Base-by-base conservation (phyloP, 2,329 filamentous ascomycete genomes). In the Colletotrichum liaoningense region DNA sequence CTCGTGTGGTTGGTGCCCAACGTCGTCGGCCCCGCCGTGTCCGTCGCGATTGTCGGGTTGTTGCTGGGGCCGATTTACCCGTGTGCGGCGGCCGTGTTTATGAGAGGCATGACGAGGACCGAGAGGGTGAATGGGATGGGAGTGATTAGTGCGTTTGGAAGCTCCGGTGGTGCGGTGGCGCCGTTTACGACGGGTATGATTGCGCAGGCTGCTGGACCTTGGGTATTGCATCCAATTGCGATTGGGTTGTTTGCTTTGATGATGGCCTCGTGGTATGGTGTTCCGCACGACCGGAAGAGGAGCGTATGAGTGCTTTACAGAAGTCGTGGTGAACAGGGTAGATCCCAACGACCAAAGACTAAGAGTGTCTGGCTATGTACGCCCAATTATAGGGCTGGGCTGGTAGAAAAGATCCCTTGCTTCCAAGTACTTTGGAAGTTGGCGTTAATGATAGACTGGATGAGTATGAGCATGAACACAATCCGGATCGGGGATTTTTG, bases 11-110 rank as follows among this genome's bases (percentile, higher is more conserved):
- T 91, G 38, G 88, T 95, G 30, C 94, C 93, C 1, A 94, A 94
- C 79, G 84, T 95, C n/a, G 84, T 94, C 38, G 91, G 91, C 16
- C 88, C 93, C 76, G 90, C 92, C 22, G 91, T 93, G 1, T 88
- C 91, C 3, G 88, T 94, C 4, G 85, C 90, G 81, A 83, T 97
- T 28, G 87, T 97, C 22, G 95, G 95, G 14, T 82, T 97, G 8
- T 82, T 97, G 35, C 85, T 97, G 0, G 94, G 95, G 0, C 94
- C 94, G 0, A 88, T 97, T 5, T 97, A 95, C 78, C 94, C 94
- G 0, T 95, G 93, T 79, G 90, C 92, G 0, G 88, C 89, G 4
- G 88, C 89, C 0, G 86, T 94, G 6, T 92, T 94, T 76, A 87
- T 91, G 67, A 85, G 89, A 52, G 83, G 88, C 46, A 86, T 95